Conservation (phyloP, 139 green algal species). For the Ettlia oleoabundans region DNA sequence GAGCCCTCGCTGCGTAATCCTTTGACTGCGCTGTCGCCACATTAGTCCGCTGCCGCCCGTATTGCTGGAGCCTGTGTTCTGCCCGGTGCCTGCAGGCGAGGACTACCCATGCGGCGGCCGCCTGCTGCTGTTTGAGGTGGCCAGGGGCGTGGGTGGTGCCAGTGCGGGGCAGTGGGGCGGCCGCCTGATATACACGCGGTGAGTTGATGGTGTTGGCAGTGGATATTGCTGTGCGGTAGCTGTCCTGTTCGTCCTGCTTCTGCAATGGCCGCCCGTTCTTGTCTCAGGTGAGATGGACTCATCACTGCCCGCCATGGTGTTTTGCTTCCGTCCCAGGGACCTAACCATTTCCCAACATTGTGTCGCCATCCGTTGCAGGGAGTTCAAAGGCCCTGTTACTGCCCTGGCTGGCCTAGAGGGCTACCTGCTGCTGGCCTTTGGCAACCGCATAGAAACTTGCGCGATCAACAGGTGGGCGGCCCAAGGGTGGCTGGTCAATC, state of each 20-base stretch:
- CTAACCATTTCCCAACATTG: too few species aligned
- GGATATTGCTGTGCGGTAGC: background rate
- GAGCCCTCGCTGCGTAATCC: too few species aligned
- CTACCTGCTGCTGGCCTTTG: conserved; percentile 68
- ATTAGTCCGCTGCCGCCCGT: too few species aligned
- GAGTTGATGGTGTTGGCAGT: background rate
- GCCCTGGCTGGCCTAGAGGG: conserved; percentile 54
- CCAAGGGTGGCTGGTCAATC: background rate
- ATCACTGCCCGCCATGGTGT: too few species aligned
- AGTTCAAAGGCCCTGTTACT: conserved; percentile 63
- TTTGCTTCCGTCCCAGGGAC: too few species aligned
- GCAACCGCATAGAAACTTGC: conserved; percentile 71
- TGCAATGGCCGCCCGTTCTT: too few species aligned
- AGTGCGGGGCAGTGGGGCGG: conserved; percentile 30
- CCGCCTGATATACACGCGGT: conserved; percentile 38
- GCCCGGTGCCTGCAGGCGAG: conserved; percentile 73
- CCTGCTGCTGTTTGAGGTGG: conserved; percentile 79
- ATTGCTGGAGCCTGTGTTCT: too few species aligned
- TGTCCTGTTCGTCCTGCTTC: background rate
- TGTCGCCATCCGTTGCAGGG: conserved; percentile 42
- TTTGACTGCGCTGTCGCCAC: too few species aligned
- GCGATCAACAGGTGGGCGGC: conserved; percentile 30
- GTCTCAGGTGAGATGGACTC: too few species aligned
- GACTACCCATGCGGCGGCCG: conserved; percentile 85
- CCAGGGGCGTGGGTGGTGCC: background rate